Conservation (phyloP, 2,329 filamentous ascomycete species). For the Aspergillus alliaceus region DNA sequence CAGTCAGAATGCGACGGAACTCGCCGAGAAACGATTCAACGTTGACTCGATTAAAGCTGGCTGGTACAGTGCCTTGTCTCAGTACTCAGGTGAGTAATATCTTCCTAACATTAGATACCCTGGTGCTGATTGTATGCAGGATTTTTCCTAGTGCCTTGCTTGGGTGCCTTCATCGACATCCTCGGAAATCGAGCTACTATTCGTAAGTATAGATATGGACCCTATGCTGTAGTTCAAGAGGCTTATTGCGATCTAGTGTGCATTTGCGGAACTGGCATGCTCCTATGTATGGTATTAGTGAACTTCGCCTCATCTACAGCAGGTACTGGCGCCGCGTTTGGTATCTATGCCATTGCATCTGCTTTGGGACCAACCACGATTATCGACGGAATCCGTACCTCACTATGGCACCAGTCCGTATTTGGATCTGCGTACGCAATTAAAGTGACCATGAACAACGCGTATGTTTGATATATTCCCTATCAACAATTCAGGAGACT, state of each 20-base stretch:
- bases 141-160: constrained; percentile 59
- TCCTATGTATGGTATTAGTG: constrained; percentile 55
- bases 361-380: constrained; percentile 59
- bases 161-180: constrained; percentile 59
- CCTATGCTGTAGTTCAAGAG: constrained; percentile 23
- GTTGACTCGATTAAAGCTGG: constrained; percentile 57
- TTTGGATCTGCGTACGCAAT: constrained; percentile 62
- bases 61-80: constrained; percentile 59
- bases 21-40: constrained; percentile 61
- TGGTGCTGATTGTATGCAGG: constrained; percentile 13
- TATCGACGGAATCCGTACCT: constrained; percentile 61
- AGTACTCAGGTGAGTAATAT: constrained; percentile 48
- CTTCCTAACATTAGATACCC: not conserved
- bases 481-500: not conserved
- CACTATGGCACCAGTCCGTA: constrained; percentile 60
- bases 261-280: constrained; percentile 52
- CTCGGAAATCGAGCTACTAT: constrained; percentile 54
- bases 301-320: constrained; percentile 51
- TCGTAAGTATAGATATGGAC: constrained; percentile 27
- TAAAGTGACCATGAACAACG: constrained; percentile 63
- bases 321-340: constrained; percentile 61
- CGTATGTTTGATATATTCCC: constrained; percentile 28
- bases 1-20: constrained; percentile 59
- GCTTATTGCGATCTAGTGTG: constrained; percentile 19
- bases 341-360: constrained; percentile 58